Conservation (phyloP, 805 yeast genomes). For the Ogataea degrootiae region DNA sequence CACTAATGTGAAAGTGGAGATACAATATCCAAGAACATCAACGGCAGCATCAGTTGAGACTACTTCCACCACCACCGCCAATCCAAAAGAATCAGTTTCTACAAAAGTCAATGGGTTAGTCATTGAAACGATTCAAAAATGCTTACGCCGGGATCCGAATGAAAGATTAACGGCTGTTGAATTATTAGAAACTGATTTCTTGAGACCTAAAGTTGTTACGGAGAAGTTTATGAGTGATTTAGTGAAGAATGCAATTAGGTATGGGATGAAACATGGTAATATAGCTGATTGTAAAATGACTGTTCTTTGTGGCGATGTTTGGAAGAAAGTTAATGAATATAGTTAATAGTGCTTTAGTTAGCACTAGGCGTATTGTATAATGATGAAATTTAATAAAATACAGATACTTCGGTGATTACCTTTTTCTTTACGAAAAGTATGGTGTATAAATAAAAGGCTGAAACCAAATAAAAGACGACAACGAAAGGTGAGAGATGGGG, state of each 20-base stretch:
- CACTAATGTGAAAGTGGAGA: constrained; percentile 74
- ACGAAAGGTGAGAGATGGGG: too few relatives aligned
- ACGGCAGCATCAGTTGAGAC: not conserved
- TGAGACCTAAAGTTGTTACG: constrained; percentile 71
- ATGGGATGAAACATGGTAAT: constrained; percentile 47
- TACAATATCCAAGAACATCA: constrained; percentile 51
- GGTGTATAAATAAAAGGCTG: too few relatives aligned
- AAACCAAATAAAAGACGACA: too few relatives aligned
- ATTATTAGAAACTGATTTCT: constrained; percentile 56
- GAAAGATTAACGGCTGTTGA: constrained; percentile 61
- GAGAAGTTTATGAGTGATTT: constrained; percentile 62
- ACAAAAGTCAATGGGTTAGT: constrained; percentile 32
- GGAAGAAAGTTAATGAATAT: constrained; percentile 44
- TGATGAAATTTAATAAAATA: too few relatives aligned
- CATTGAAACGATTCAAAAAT: constrained; percentile 64
- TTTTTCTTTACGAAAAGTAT: too few relatives aligned
- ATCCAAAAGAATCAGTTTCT: constrained; percentile 13
- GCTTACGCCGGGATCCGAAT: constrained; percentile 66
- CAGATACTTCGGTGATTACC: too few relatives aligned
- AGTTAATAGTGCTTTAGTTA: constrained; percentile 13
- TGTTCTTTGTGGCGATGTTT: constrained; percentile 51
- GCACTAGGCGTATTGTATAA: too few relatives aligned
- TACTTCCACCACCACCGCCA: constrained; percentile 4
- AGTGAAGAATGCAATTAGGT: constrained; percentile 71
- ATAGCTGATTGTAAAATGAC: constrained; percentile 34